Percentiles rank a stretch among this genome's conserved stretches.
Evolutionary conservation across 73 alveolate genomes (phyloP).

Genomic region (Paramecium caudatum): DNA sequence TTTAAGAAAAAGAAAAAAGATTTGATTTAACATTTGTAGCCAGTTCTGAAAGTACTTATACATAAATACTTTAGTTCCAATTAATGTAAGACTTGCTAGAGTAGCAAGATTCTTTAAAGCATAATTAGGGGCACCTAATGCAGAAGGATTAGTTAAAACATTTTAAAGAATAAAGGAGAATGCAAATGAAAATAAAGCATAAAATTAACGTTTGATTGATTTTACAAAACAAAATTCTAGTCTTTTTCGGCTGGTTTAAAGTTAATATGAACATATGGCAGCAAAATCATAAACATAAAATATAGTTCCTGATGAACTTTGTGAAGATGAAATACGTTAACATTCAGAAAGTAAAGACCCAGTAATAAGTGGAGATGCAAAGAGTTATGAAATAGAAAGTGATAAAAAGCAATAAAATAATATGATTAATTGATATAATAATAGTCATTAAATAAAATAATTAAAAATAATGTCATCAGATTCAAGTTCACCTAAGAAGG

Average conservation of each 20-base stretch:
- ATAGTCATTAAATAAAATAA: constrained; percentile 44
- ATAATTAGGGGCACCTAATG: constrained; percentile 34
- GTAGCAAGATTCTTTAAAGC: constrained; percentile 51
- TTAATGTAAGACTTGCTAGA: constrained; percentile 39
- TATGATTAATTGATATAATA: no score
- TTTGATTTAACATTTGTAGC: constrained; percentile 1
- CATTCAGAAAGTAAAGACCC: no score
- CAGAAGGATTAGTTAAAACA: neutral
- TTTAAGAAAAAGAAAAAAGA: neutral
- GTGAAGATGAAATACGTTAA: no score
- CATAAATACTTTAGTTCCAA: neutral
- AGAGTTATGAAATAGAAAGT: no score
- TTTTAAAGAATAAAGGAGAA: neutral
- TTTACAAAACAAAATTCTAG: constrained; percentile 1
- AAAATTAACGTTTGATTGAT: constrained; percentile 1
- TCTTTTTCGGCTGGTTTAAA: neutral
- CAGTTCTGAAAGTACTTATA: neutral
- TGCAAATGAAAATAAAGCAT: neutral
- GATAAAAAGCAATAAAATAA: no score
- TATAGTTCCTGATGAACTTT: no score
- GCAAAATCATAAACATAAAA: no score
- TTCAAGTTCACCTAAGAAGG: constrained; percentile 1
- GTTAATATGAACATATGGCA: no score
- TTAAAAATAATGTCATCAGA: constrained; percentile 41
- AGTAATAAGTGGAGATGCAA: no score